These are phyloP conservation scores for Kitagawia praeruptora DNA, from an alignment of 129 eudicot genomes.

Conservation along the genomic window DNA sequence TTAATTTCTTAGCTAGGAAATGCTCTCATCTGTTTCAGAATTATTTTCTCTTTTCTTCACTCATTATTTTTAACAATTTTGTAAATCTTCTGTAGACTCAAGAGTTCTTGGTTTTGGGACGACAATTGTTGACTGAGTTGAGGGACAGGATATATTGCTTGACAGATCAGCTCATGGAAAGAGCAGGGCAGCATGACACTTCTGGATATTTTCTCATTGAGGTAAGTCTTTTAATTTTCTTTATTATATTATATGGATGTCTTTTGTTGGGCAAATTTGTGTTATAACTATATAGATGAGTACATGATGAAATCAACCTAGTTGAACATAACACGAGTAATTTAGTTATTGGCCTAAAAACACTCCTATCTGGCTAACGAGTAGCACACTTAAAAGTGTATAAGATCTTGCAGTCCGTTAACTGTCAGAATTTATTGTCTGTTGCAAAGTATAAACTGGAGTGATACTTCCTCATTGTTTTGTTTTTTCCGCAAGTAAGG, in stretches of 20 bases:
- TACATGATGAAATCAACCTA: background rate
- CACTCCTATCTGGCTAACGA: background rate
- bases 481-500: background rate
- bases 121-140: conserved; percentile 55
- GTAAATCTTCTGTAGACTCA: conserved; percentile 46
- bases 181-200: conserved; percentile 42
- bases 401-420: background rate
- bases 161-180: conserved; percentile 69
- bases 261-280: background rate
- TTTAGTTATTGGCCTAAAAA: background rate
- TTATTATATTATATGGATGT: background rate
- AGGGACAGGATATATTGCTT: conserved; percentile 72
- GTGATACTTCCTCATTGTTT: background rate
- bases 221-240: conserved; percentile 19
- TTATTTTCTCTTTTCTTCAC: background rate
- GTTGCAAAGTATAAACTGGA: background rate
- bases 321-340: background rate
- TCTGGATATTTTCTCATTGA: conserved; percentile 92
- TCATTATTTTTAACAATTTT: background rate
- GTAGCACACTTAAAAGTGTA: background rate
- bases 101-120: conserved; percentile 83
- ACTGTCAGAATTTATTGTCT: background rate
- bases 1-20: background rate
- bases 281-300: background rate
- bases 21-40: background rate